A percentile compares a stretch with the other conserved stretches of the same genome.
Evolutionary conservation across 2,329 filamentous ascomycete species (phyloP).

Genomic region (Hymenoscyphus linearis): DNA sequence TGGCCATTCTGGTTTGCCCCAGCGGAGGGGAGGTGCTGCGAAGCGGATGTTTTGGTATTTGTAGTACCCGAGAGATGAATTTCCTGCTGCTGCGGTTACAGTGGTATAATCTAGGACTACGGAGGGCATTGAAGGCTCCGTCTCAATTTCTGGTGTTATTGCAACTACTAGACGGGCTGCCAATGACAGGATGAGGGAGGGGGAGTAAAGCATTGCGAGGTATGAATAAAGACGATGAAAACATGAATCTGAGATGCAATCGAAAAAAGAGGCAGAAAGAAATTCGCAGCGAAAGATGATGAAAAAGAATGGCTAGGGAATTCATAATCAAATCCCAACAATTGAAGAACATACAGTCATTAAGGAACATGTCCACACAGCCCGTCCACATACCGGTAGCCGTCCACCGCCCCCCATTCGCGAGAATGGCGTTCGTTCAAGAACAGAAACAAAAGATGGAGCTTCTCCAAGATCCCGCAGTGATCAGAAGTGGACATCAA

Average conservation of each 20-base stretch:
- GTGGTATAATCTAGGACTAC: conserved; percentile 3
- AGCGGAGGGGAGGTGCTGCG: conserved; percentile 33
- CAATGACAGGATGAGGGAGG: not conserved
- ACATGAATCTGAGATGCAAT: not conserved
- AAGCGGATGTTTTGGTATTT: conserved; percentile 36
- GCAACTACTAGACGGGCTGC: not conserved
- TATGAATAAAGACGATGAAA: not conserved
- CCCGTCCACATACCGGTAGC: not conserved
- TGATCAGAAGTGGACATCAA: not conserved
- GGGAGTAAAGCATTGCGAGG: not conserved
- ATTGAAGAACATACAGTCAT: not conserved
- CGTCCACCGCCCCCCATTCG: not conserved
- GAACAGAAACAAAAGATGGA: too few species aligned
- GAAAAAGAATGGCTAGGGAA: not conserved
- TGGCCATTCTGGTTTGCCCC: conserved; percentile 33
- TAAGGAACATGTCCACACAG: not conserved
- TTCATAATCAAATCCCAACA: too few species aligned
- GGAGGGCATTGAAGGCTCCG: not conserved
- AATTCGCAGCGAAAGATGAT: not conserved
- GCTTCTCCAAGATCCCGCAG: too few species aligned
- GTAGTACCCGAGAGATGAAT: conserved; percentile 18
- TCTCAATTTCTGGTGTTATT: not conserved
- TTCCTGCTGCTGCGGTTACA: not conserved
- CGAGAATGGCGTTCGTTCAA: too few species aligned
- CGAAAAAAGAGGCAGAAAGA: not conserved